These are phyloP conservation scores for Galerina marginata DNA, from an alignment of 768 basidiomycete species.

Conservation along the genomic window DNA sequence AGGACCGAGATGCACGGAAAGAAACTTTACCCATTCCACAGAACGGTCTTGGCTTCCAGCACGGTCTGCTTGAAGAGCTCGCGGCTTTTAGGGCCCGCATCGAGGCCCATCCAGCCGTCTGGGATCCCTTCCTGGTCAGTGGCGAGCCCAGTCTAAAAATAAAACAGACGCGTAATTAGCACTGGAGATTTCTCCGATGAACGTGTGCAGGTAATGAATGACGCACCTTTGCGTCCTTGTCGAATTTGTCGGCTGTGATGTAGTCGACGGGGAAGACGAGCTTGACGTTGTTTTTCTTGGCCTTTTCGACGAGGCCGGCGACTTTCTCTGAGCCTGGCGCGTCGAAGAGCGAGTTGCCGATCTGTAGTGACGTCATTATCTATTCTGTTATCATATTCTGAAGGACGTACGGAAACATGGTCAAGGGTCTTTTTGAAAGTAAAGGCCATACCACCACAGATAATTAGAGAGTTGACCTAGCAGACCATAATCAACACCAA, in stretches of 20 bases:
- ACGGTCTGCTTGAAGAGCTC: conserved; percentile 83
- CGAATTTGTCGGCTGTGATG: conserved; percentile 93
- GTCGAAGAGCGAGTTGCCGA: conserved; percentile 95
- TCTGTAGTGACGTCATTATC: conserved; percentile 52
- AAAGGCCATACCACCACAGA: conserved; percentile 98
- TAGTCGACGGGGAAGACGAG: conserved; percentile 96
- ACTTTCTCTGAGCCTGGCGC: conserved; percentile 89
- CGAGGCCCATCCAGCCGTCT: conserved; percentile 93
- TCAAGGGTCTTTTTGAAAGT: conserved; percentile 97
- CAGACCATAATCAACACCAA: neutral
- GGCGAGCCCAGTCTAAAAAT: conserved; percentile 66
- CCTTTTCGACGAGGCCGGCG: conserved; percentile 82
- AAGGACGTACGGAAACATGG: conserved; percentile 58
- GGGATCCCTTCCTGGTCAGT: conserved; percentile 90
- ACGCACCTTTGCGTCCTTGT: conserved; percentile 83
- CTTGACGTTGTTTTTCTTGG: conserved; percentile 89
- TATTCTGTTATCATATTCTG: too few species aligned
- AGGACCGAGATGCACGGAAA: neutral
- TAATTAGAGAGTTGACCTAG: conserved; percentile 93
- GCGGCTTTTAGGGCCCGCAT: conserved; percentile 85
- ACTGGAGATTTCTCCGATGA: neutral
- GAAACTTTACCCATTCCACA: conserved; percentile 84
- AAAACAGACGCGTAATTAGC: neutral
- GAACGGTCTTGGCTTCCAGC: conserved; percentile 88
- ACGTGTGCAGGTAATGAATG: neutral